Conservation (phyloP, 306 rosid genomes). For the Prunus kanzakura region DNA sequence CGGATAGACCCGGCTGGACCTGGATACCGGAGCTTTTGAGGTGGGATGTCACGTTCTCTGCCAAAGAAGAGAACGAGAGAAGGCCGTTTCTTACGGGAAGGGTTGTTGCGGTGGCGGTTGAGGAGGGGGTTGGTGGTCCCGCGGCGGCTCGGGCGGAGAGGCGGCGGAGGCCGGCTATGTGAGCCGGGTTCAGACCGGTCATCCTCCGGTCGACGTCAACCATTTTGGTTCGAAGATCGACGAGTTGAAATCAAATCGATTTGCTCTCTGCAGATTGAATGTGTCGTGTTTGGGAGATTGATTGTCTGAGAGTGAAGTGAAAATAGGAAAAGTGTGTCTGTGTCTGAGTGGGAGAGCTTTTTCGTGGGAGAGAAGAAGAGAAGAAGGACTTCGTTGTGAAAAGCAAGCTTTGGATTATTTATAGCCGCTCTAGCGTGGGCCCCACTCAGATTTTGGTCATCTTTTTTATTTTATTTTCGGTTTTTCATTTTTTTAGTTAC, state of each 20-base stretch:
- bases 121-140: conserved; percentile 27
- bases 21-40: conserved; percentile 63
- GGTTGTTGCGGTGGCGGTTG: conserved; percentile 26
- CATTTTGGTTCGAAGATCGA: conserved; percentile 35
- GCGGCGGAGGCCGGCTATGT: conserved; percentile 85
- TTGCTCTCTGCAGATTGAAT: neutral
- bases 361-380: neutral
- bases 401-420: conserved; percentile 21
- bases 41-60: conserved; percentile 59
- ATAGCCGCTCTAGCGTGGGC: conserved; percentile 42
- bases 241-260: neutral
- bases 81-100: conserved; percentile 63
- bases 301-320: conserved; percentile 18
- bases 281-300: neutral
- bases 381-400: conserved; percentile 11
- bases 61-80: conserved; percentile 70
- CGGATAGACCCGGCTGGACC: conserved; percentile 71
- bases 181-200: conserved; percentile 94
- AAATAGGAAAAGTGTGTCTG: neutral
- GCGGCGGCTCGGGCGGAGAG: conserved; percentile 95
- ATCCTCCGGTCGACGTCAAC: conserved; percentile 99
- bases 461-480: neutral
- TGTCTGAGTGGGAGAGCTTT: conserved; percentile 9
- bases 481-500: neutral
- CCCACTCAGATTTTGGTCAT: conserved; percentile 29